Percentiles rank a stretch among this genome's conserved stretches.
Evolutionary conservation across 2,329 filamentous ascomycete species (phyloP).

Genomic region (Fusarium chaquense): DNA sequence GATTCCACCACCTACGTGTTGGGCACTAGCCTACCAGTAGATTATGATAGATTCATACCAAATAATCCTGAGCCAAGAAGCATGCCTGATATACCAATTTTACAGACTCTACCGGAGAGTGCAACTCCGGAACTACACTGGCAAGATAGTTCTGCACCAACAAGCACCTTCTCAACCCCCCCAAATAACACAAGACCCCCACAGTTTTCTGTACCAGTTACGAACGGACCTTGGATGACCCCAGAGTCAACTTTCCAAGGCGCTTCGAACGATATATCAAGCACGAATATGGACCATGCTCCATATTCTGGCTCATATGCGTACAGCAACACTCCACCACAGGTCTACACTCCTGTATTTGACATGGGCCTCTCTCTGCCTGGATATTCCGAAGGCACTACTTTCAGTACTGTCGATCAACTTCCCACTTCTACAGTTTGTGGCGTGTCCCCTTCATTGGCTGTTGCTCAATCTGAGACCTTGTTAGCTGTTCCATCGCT

Average conservation of each 20-base stretch:
- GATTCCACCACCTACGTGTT: constrained; percentile 42
- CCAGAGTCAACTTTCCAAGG: constrained; percentile 48
- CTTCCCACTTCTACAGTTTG: constrained; percentile 59
- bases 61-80: constrained; percentile 43
- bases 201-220: constrained; percentile 45
- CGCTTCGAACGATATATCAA: constrained; percentile 25
- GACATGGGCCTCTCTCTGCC: constrained; percentile 51
- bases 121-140: constrained; percentile 42
- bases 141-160: constrained; percentile 59
- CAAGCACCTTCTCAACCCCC: constrained; percentile 62
- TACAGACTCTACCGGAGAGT: constrained; percentile 44
- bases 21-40: constrained; percentile 31
- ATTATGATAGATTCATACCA: constrained; percentile 30
- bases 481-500: constrained; percentile 60
- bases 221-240: constrained; percentile 51
- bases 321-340: constrained; percentile 48
- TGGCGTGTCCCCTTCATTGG: constrained; percentile 62
- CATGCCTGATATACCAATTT: constrained; percentile 39
- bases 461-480: constrained; percentile 62
- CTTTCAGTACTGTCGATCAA: constrained; percentile 54
- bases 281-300: constrained; percentile 38
- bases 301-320: constrained; percentile 47
- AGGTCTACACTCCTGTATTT: constrained; percentile 52
- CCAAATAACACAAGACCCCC: constrained; percentile 54
- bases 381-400: constrained; percentile 53